phyloP scores from a whole-genome alignment of 169 alveolate species.

The Cryptosporidium meleagridis region DNA sequence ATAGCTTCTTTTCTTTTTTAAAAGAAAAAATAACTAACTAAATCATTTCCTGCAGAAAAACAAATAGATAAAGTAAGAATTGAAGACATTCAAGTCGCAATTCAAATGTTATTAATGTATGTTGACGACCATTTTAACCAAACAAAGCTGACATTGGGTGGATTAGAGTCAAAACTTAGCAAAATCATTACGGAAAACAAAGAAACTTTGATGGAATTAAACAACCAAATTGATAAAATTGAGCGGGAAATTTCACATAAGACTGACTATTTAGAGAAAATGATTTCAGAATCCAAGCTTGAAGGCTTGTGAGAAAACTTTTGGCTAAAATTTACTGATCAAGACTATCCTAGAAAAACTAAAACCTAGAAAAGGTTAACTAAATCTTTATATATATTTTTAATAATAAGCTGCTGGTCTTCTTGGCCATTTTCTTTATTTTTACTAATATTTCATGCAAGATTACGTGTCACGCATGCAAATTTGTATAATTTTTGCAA shows the following conservation, averaged over 20 bases:
- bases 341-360: no score
- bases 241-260: slow-evolving; percentile 24
- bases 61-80: slow-evolving; percentile 55
- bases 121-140: slow-evolving; percentile 17
- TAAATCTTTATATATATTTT: no score
- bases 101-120: slow-evolving; percentile 22
- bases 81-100: slow-evolving; percentile 54
- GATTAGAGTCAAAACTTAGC: neutral
- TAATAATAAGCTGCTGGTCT: no score
- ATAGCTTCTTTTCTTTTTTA: neutral
- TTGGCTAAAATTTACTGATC: no score
- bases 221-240: slow-evolving; percentile 19
- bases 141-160: neutral
- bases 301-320: neutral
- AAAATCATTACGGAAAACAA: neutral
- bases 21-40: neutral
- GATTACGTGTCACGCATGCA: slow-evolving; percentile 3
- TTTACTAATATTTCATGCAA: neutral
- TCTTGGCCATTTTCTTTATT: no score
- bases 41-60: neutral
- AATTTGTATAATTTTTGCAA: slow-evolving; percentile 1
- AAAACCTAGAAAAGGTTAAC: neutral
- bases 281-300: slow-evolving; percentile 4
- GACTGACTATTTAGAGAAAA: slow-evolving; percentile 21
- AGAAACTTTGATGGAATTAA: neutral